Evolutionary conservation across 495 filamentous ascomycete species (phyloP), one percentile per base, ranked within the genome.

Genomic region (Hypomontagnella submonticulosa): DNA sequence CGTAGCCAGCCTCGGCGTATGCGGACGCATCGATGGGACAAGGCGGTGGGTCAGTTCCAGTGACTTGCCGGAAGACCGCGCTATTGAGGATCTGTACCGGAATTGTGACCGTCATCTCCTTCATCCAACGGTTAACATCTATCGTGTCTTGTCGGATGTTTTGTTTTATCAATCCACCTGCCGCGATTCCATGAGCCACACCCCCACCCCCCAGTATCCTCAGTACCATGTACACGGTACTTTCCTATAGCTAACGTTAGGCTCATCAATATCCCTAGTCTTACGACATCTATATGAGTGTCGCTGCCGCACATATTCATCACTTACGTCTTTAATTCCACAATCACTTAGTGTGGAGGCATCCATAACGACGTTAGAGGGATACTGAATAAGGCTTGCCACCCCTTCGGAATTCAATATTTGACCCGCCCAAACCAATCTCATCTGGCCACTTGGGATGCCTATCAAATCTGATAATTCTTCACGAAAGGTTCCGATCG

Each of bases 61-160:
- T 83, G 36, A 81, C 71, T 5, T 54, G 30, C 37, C 70, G 53
- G 59, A 79, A 79, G 10, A 13, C 40, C 0, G 50, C 44, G 4
- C 60, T 67, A 59, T 82, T 75, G 40, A 84, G 56, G 34, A 80
- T 72, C 34, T 82, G 79, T 0, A 84, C 69, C 15, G 82, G 78
- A 57, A 82, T 71, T 5, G 74, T 46, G 4, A 73, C 71, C 0
- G 73, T 69, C 2, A 46, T 52, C 0, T 71, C 61, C 11, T 18
- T 62, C 50, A 80, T 68, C 83, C 81, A 82, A 3, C 34, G 58
- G 1, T 34, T 10, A 0, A 72, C 42, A 0, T 44, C 11, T 6
- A 48, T 8, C 16, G 32, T 15, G 36, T 81, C 78, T 13, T 43
- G 11, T 1, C 42, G 1, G 32, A 81, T 76, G 12, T 34, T 55